A percentile compares a stretch with the other conserved stretches of the same genome.
phyloP scores from a whole-genome alignment of 1,139 yeast genomes.

The Blastobotrys illinoisensis region DNA sequence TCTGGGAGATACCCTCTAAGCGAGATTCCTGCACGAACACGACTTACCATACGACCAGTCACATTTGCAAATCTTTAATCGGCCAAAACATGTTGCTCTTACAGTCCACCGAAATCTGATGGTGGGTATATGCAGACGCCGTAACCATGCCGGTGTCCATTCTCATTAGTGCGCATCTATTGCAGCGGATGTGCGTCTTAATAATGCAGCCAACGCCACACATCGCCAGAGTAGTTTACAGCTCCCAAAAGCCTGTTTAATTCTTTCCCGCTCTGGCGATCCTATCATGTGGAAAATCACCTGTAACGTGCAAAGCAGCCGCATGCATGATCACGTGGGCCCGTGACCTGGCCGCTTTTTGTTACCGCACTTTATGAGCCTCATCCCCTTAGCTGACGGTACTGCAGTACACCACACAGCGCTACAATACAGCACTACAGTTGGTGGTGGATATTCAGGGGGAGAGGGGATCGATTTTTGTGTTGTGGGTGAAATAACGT shows the following conservation, averaged over 20 bases:
- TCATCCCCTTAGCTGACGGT: too few relatives aligned
- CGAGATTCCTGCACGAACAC: not conserved
- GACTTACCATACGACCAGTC: not conserved
- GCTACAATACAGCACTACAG: too few relatives aligned
- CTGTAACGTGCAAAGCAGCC: not conserved
- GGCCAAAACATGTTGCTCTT: not conserved
- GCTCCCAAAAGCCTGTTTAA: not conserved
- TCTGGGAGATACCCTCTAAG: not conserved
- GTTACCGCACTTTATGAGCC: too few relatives aligned
- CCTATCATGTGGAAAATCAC: not conserved
- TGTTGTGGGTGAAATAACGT: not conserved
- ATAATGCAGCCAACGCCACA: not conserved
- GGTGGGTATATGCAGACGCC: too few relatives aligned
- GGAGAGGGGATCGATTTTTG: too few relatives aligned
- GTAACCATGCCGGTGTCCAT: not conserved
- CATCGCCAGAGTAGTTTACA: too few relatives aligned
- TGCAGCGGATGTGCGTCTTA: not conserved
- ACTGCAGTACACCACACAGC: too few relatives aligned
- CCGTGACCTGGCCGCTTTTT: too few relatives aligned
- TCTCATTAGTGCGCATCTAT: not conserved
- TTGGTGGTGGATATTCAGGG: too few relatives aligned
- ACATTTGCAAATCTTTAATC: not conserved
- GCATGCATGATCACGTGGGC: not conserved
- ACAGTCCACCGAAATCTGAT: too few relatives aligned
- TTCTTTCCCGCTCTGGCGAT: not conserved